These are phyloP conservation scores for Alternaria arborescens DNA, from an alignment of 2,329 filamentous ascomycete genomes.

Conservation along the genomic window DNA sequence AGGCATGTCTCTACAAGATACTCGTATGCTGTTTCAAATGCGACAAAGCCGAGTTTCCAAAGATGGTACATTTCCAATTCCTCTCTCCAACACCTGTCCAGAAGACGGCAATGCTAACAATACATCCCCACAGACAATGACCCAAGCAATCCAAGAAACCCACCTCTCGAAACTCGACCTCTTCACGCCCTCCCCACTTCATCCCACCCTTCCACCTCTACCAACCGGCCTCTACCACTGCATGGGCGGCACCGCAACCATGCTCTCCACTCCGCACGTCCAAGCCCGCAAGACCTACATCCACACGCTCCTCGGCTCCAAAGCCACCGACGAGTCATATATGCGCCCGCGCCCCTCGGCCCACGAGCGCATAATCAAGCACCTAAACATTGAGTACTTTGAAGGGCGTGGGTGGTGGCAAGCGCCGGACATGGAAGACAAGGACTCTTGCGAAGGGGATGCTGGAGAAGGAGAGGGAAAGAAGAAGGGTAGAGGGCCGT, in stretches of 20 bases:
- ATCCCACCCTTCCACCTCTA: slow-evolving; percentile 36
- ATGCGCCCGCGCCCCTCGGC: slow-evolving; percentile 25
- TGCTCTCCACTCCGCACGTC: slow-evolving; percentile 38
- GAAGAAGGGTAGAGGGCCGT: slow-evolving; percentile 8
- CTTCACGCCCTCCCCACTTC: slow-evolving; percentile 42
- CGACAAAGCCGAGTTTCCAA: slow-evolving; percentile 36
- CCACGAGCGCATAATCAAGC: slow-evolving; percentile 32
- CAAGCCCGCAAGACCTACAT: slow-evolving; percentile 31
- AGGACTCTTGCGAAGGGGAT: not conserved
- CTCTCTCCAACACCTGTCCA: not conserved
- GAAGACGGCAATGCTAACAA: not conserved
- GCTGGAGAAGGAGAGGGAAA: not conserved
- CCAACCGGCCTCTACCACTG: slow-evolving; percentile 26
- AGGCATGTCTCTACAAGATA: slow-evolving; percentile 32
- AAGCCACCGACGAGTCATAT: slow-evolving; percentile 1
- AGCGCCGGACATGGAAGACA: not conserved
- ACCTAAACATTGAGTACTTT: slow-evolving; percentile 21
- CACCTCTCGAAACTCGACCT: slow-evolving; percentile 44
- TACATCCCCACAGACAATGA: slow-evolving; percentile 38
- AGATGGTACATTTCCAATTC: slow-evolving; percentile 32
- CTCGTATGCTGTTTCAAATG: slow-evolving; percentile 40
- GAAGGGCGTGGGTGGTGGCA: not conserved
- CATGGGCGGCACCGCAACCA: slow-evolving; percentile 31
- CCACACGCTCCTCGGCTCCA: slow-evolving; percentile 20
- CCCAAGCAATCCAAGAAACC: slow-evolving; percentile 28